Base-by-base conservation (phyloP, 1,284 basidiomycete genomes). In the Malassezia yamatoensis region DNA sequence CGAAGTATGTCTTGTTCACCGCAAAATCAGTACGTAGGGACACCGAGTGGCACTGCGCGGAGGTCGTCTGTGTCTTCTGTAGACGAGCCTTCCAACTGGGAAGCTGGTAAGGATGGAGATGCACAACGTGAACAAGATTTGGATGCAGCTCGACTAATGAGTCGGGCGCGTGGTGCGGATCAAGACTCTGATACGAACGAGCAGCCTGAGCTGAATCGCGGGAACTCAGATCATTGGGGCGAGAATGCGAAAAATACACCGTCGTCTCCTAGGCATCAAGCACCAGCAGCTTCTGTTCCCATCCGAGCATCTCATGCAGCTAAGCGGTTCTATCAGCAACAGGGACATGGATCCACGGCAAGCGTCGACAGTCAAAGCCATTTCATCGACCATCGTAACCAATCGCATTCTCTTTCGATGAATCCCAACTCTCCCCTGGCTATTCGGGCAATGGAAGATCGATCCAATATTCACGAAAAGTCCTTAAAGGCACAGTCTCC, bases 381-480 rank as follows among this genome's bases (percentile, higher is more conserved):
- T 53, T 74, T 67, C 44, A 74, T 74, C 57, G 72, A 74, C 54
- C 72, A 74, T 43, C 68, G 72, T 47, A 65, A 65, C 47, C 69
- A 74, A 48, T 66, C 67, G 7, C 66, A 67, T 52, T 68, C 65
- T 15, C 57, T 67, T 36, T 65, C 67, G 39, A 33, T 53, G 24
- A 58, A 68, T 40, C 61, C 64, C 6, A 62, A 64, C 49, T 68
- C 64, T 3, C 66, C 64, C 12, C 63, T 68, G 6, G 66, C 63
- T 5, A 52, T 60, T 16, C 58, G 65, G 15, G 54, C 53, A 11
- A 20, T 33, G 21, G 44, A 57, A 18, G 40, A 43, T 10, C 13
- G n/a, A 15, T 18, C 48, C 3, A 32, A 10, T n/a, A 32, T 55
- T 29, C 40, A 50, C 11, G 48, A 37, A 11, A 15, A 13, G n/a